Evolutionary conservation across 805 yeast species (phyloP), one percentile per base, ranked within the genome.

Genomic region (Starmerella stigmatis): DNA sequence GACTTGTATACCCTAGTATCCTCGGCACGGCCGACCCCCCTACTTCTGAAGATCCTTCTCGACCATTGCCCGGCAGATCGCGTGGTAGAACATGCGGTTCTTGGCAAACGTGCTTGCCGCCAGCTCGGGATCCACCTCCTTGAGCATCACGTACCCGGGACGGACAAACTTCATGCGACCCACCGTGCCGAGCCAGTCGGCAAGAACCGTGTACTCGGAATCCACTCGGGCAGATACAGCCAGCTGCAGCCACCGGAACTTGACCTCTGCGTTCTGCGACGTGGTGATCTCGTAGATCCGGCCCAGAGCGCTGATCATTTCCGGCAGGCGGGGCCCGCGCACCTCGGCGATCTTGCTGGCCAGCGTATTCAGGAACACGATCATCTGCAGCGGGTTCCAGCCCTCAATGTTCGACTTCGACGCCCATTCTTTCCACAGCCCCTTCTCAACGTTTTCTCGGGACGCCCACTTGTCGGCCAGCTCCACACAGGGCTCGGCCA

Each of bases 101-200:
- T 72, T 72, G 39, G 66, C 66, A 65, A 82, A 86, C 5, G 88
- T 83, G 3, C 58, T 59, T 12, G 78, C 56, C 0, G 95, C 95
- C 51, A 79, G 67, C 13, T 70, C 67, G 35, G 73, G 74, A 61
- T 83, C 81, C 20, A 79, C 89, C 6, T 64, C 57, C 57, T 76
- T 73, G 50, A 86, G 68, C 49, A 79, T 65, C 36, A 76, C 71
- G 64, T 77, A 86, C 4, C 92, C 85, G 25, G 96, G 94, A 63
- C 96, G 74, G 21, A 84, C 94, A 59, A 79, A 86, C 67, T 86
- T 86, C 96, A 86, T 86, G 69, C 96, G 75, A 17, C 96, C 96
- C 19, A 86, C 92, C 2, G 88, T 78, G 11, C 89, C 94, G 45
- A 86, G 71, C 94, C 94, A 86, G 43, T 76, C 75, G 3, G 94